Conservation (phyloP, 2,329 filamentous ascomycete species). For the Didymella segeticola region DNA sequence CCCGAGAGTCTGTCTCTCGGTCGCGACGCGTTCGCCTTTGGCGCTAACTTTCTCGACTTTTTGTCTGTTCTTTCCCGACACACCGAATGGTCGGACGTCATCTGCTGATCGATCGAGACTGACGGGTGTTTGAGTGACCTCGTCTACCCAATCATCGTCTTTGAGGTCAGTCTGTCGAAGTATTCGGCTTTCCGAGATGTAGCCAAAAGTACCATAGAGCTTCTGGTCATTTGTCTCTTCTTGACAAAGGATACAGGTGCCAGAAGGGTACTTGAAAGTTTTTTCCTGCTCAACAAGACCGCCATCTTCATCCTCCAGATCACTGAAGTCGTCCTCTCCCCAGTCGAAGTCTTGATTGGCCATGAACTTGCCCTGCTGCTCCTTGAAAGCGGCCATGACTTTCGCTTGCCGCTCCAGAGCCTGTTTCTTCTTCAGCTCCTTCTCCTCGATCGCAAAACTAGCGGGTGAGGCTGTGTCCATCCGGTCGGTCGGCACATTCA, state of each 20-base stretch:
- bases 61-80: conserved; percentile 84
- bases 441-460: conserved; percentile 65
- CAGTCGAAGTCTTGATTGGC: conserved; percentile 88
- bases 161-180: conserved; percentile 84
- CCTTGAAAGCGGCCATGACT: conserved; percentile 97
- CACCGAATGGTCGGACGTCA: conserved; percentile 83
- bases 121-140: conserved; percentile 77
- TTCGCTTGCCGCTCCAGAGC: conserved; percentile 87
- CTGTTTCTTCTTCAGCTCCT: conserved; percentile 87
- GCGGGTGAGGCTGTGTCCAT: conserved; percentile 86
- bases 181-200: conserved; percentile 85
- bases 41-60: conserved; percentile 77
- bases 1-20: conserved; percentile 82
- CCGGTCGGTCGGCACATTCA: conserved; percentile 73
- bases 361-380: conserved; percentile 95
- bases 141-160: conserved; percentile 82
- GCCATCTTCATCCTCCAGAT: conserved; percentile 70
- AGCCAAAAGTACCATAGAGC: conserved; percentile 91
- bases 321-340: conserved; percentile 81
- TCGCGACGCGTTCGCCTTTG: conserved; percentile 72
- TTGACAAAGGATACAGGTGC: conserved; percentile 94
- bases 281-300: conserved; percentile 69
- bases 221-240: conserved; percentile 91
- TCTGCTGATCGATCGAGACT: conserved; percentile 88
- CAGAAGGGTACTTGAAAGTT: conserved; percentile 87